phyloP scores from a whole-genome alignment of 192 early-diverging fungal species.

The Podila verticillata region DNA sequence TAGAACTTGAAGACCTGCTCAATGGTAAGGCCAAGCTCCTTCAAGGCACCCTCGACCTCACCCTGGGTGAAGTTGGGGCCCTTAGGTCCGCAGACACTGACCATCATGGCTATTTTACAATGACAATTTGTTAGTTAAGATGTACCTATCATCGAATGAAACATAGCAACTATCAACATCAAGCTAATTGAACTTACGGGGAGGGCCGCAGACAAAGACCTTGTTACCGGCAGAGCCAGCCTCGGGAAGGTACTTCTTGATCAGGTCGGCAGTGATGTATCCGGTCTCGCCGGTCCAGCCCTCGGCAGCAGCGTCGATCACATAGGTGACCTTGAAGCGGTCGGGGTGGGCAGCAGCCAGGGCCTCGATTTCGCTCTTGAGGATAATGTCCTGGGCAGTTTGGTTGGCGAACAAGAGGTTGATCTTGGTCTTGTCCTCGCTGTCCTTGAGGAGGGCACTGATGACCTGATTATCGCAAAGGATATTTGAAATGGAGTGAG shows the following conservation, averaged over 20 bases:
- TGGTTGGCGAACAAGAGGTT: conserved; percentile 77
- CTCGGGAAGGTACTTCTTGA: conserved; percentile 75
- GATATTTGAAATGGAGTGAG: conserved; percentile 25
- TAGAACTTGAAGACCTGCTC: conserved; percentile 87
- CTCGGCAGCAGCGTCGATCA: conserved; percentile 65
- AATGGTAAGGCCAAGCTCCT: conserved; percentile 77
- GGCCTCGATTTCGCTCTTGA: conserved; percentile 70
- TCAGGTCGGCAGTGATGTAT: conserved; percentile 76
- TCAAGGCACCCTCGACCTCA: conserved; percentile 80
- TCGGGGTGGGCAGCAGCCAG: conserved; percentile 65
- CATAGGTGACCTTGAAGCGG: conserved; percentile 73
- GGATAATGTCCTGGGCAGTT: conserved; percentile 73
- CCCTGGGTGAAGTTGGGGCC: conserved; percentile 86
- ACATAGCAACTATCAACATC: not conserved
- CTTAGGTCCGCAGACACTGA: conserved; percentile 80
- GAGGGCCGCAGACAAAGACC: conserved; percentile 50
- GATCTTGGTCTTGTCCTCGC: conserved; percentile 75
- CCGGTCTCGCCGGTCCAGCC: conserved; percentile 81
- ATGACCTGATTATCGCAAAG: conserved; percentile 51
- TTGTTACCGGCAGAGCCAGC: conserved; percentile 63
- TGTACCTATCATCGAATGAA: conserved; percentile 30
- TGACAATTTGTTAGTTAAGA: conserved; percentile 22
- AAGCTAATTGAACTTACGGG: conserved; percentile 4
- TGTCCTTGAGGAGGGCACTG: conserved; percentile 67
- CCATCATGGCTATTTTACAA: conserved; percentile 68